Evolutionary conservation across 306 rosid species (phyloP), one percentile per base, ranked within the genome.

Genomic region (Prunus salicina): DNA sequence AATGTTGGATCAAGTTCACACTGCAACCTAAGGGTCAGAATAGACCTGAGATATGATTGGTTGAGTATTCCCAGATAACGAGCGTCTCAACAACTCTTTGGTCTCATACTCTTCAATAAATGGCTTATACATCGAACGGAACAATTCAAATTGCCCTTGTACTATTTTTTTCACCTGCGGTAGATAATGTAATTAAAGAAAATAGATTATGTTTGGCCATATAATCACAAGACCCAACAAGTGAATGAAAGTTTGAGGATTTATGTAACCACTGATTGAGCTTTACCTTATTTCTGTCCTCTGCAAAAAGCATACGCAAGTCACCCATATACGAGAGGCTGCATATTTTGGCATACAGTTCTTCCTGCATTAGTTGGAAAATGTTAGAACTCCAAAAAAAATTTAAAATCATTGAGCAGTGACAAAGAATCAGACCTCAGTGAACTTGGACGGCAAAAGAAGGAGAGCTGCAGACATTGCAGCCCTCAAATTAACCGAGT

Each of bases 231-330:
- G 51, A 56, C 15, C 15, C 19, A n/a, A 55, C 55, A 22, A 56
- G 3, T 55, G 34, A 61, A 67, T 63, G 34, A 50, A 79, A 38
- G 25, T 63, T 67, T 50, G 58, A 74, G n/a, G 75, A 58, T 32
- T 76, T 28, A 71, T 50, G 57, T 25, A 49, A 67, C 78, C 63
- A 77, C 69, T 70, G 70, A 73, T 69, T 67, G 25, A 82, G 74
- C 57, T 67, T 32, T 85, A 91, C 98, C 97, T 95, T 92, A 79
- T 88, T 74, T 87, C 84, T 90, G 81, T 95, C 98, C 90, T 95
- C 97, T 0, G 97, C 97, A 92, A 95, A 95, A 79, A 92, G 85
- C 98, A 92, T 95, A 25, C 97, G 93, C 76, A 95, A 72, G 74
- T 95, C 98, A 46, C 98, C 97, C 77, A 68, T 85, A 67, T 95